Evolutionary conservation across 306 rosid genomes (phyloP), one percentile per base, ranked within the genome.

Genomic region (Citrullus amarus): DNA sequence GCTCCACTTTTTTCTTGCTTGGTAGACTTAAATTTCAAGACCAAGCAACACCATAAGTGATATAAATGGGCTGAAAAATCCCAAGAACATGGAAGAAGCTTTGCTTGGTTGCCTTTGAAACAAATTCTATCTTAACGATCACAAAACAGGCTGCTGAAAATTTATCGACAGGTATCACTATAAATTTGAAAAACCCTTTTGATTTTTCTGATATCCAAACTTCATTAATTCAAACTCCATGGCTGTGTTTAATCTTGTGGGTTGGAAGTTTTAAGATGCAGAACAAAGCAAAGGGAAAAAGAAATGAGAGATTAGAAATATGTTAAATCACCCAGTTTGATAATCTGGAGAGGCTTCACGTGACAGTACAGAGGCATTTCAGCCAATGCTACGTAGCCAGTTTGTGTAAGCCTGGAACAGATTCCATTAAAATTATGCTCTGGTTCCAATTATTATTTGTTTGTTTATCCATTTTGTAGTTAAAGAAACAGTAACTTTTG

Each of bases 321-420:
- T 72, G 41, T 72, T 72, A 48, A 72, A 72, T 72, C 15, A 48
- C 2, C 2, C 36, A 6, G 39, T 43, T 44, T 68, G 54, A 39
- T 11, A 30, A 68, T 43, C 55, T 68, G 54, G 50, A 17, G 78
- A 74, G 78, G 62, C 34, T 51, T 74, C 78, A 74, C 63, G 78
- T 74, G 78, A 74, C 77, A 30, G 78, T 53, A 53, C 78, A 32
- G 44, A 50, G 44, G 50, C 59, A 74, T 70, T 72, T 32, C 78
- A 74, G 78, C 78, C 78, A 54, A 53, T 72, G 59, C 39, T 50
- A 72, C 60, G 8, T 30, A 69, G 75, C 75, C 36, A 69, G 36
- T 69, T 69, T 66, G 38, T 41, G 75, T 69, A 66, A 36, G 54
- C n/a, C 76, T 74, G 63, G 32, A 74, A 30, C 62, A 53, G 78